phyloP scores from a whole-genome alignment of 352 stramenopile genomes.

The Phytophthora hybrid region DNA sequence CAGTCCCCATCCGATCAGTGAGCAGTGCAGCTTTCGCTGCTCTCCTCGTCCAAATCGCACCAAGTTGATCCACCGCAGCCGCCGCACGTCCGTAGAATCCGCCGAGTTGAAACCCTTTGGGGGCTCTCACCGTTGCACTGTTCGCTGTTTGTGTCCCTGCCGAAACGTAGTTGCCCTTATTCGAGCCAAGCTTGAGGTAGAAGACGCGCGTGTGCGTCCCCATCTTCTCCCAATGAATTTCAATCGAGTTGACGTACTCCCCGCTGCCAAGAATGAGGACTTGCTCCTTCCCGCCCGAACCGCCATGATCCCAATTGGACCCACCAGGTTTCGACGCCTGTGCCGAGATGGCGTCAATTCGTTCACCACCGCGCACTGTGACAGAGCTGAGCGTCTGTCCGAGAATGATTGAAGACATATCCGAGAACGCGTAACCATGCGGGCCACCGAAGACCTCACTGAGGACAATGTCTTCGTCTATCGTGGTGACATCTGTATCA shows the following conservation, averaged over 20 bases:
- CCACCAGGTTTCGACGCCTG: constrained; percentile 6
- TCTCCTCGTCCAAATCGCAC: constrained; percentile 38
- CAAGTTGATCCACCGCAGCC: constrained; percentile 29
- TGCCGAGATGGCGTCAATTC: constrained; percentile 22
- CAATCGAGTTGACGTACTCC: constrained; percentile 35
- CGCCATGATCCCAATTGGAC: constrained; percentile 30
- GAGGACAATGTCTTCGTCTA: constrained; percentile 27
- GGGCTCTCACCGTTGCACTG: constrained; percentile 14
- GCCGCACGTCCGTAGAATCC: constrained; percentile 35
- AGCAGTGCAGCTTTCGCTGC: constrained; percentile 19
- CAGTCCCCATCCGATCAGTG: constrained; percentile 32
- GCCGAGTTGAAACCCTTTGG: constrained; percentile 34
- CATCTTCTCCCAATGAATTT: constrained; percentile 38
- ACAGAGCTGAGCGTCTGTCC: constrained; percentile 32
- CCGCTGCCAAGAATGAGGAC: constrained; percentile 11
- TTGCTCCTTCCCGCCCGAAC: constrained; percentile 14
- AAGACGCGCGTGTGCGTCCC: constrained; percentile 10
- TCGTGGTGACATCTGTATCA: background rate
- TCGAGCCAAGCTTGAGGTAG: constrained; percentile 35
- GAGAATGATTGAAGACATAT: constrained; percentile 24
- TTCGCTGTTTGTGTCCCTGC: constrained; percentile 21
- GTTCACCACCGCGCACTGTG: constrained; percentile 17
- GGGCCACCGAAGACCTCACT: constrained; percentile 25
- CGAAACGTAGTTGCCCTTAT: constrained; percentile 14
- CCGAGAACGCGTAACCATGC: constrained; percentile 31